Base-by-base conservation (phyloP, 2,329 filamentous ascomycete genomes). In the Fusarium newnesense region DNA sequence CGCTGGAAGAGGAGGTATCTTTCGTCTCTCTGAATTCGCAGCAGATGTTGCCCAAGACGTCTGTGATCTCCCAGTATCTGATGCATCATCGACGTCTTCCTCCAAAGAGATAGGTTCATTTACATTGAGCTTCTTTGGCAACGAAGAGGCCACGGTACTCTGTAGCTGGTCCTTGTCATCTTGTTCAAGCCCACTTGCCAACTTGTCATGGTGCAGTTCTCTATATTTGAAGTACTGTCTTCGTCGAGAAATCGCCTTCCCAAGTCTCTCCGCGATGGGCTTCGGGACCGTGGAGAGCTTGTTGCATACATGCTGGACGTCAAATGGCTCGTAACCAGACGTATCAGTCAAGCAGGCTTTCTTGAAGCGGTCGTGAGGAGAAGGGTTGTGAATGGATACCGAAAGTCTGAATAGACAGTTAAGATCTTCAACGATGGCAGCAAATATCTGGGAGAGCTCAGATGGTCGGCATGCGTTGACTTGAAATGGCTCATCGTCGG, bases 191-290 rank as follows among this genome's bases (percentile, higher is more conserved):
- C 60, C 64, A 12, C 28, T 44, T 0, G 52, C 9, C 6, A 71
- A 3, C 8, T 61, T 64, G 0, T n/a, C 5, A 8, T 61, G 67
- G 0, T 71, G 57, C 8, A 16, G 18, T 12, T 64, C n/a, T 21
- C 71, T n/a, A 1, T 74, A 69, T 6, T 66, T 72, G 2, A 74
- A 72, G 5, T 63, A 74, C 7, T 74, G 54, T 0, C 72, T 52
- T 7, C 67, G 10, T 6, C 60, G 43, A 2, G 44, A 58, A 0
- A 64, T 69, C 0, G 68, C 68, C 9, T 57, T 64, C 0, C 72
- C 72, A 0, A 74, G 16, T 1, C 72, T 58, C 0, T 66, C 34
- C 0, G 50, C 43, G 0, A 74, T 21, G 0, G 24, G 6, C 0
- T 5, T 15, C 1, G 54, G 30, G 0, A 47, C 40, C 0, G 37